These are phyloP conservation scores for Colletotrichum zoysiae DNA, from an alignment of 2,329 filamentous ascomycete genomes.

Conservation along the genomic window DNA sequence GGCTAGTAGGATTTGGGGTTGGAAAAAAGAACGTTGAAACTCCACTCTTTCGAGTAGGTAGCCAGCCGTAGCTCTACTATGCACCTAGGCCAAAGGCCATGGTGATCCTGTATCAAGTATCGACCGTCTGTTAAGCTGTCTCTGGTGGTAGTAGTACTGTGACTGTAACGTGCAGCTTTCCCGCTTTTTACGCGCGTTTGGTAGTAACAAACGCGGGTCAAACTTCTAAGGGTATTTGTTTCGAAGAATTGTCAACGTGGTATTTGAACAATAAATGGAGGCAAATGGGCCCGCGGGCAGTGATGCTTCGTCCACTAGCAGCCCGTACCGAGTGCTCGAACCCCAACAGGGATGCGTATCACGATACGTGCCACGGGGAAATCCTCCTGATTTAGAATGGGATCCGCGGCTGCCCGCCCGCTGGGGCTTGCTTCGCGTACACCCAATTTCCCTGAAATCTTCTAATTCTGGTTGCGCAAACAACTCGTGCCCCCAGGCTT, in stretches of 20 bases:
- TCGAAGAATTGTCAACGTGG: not conserved
- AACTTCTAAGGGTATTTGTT: not conserved
- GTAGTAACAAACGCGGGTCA: not conserved
- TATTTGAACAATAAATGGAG: not conserved
- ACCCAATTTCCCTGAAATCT: not conserved
- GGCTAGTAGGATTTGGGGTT: not conserved
- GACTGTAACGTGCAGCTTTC: not conserved
- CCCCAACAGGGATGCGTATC: not conserved
- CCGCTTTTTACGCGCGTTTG: not conserved
- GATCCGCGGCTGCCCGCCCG: not conserved
- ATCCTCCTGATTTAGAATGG: not conserved
- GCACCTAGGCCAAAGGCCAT: not conserved
- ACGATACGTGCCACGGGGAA: not conserved
- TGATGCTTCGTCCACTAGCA: not conserved
- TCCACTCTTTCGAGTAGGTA: not conserved
- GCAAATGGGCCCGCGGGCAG: not conserved
- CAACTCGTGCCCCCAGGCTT: too few relatives aligned
- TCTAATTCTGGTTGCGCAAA: not conserved
- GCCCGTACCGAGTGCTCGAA: not conserved
- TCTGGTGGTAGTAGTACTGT: not conserved
- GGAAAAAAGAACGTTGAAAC: conserved; percentile 2
- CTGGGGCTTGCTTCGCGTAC: not conserved
- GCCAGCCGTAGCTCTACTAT: not conserved
- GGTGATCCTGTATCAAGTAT: not conserved
- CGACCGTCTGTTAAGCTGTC: not conserved